Conservation (phyloP, 345 rosid species). For the Clausena lansium region DNA sequence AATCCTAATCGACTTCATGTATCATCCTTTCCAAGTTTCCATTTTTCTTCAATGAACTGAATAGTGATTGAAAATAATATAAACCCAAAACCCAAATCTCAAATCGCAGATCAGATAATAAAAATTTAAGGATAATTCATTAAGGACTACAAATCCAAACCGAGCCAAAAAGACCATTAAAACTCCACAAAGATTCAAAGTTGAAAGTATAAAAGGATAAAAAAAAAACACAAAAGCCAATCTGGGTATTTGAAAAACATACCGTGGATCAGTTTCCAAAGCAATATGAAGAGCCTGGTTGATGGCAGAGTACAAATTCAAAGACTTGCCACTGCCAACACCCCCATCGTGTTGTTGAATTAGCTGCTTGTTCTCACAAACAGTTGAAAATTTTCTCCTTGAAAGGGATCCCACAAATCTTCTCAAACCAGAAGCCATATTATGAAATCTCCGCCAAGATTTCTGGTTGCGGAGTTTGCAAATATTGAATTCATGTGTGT, state of each 20-base stretch:
- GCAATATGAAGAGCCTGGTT: constrained; percentile 58
- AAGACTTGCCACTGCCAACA: constrained; percentile 21
- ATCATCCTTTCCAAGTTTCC: not conserved
- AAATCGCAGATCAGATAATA: not conserved
- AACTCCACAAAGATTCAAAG: not conserved
- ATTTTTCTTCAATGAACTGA: not conserved
- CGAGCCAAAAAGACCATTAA: not conserved
- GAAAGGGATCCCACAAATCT: not conserved
- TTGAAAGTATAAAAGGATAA: not conserved
- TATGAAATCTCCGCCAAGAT: not conserved
- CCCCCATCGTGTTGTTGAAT: constrained; percentile 1
- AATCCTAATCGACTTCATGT: not conserved
- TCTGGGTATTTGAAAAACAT: not conserved
- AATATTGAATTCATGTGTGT: not conserved
- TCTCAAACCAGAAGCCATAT: not conserved
- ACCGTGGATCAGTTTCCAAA: constrained; percentile 55
- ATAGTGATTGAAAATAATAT: not conserved
- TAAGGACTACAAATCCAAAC: not conserved
- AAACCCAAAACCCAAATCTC: not conserved
- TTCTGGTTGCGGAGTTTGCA: not conserved
- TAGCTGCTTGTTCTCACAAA: not conserved
- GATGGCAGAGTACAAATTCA: constrained; percentile 49
- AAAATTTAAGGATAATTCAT: not conserved
- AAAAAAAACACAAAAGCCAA: not conserved
- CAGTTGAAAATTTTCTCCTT: constrained; percentile 7